Evolutionary conservation across 208 protist genomes (phyloP).

Genomic region (Acanthamoeba lenticulata): DNA sequence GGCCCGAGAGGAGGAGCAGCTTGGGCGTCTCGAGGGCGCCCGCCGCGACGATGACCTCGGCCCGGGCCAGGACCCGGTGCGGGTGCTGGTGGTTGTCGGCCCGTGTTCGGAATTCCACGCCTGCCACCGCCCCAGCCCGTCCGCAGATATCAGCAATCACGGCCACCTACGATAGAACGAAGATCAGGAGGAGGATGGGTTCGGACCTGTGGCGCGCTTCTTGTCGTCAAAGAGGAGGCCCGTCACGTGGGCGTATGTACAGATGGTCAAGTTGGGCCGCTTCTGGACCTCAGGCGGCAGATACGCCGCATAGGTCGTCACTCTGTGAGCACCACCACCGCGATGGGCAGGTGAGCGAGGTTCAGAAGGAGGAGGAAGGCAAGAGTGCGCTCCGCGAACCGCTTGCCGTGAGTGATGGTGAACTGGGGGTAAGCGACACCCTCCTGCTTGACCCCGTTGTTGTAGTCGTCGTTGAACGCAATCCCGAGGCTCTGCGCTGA

Average conservation of each 20-base stretch:
- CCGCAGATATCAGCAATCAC: too few relatives aligned
- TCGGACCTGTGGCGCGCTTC: not conserved
- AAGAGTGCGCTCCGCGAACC: not conserved
- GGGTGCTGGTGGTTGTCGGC: not conserved
- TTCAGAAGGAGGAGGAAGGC: too few relatives aligned
- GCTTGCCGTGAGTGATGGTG: not conserved
- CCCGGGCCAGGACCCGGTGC: not conserved
- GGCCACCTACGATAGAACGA: not conserved
- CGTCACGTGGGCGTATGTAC: constrained; percentile 26
- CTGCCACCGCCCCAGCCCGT: too few relatives aligned
- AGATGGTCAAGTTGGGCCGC: not conserved
- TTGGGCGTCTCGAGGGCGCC: constrained; percentile 30
- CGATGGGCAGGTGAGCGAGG: not conserved
- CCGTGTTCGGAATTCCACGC: not conserved
- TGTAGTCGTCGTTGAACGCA: not conserved
- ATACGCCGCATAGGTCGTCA: not conserved
- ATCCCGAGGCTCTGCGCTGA: not conserved
- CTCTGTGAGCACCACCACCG: not conserved
- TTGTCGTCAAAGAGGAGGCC: not conserved
- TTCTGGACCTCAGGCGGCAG: not conserved
- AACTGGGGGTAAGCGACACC: not conserved
- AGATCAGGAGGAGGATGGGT: not conserved
- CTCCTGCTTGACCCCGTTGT: not conserved
- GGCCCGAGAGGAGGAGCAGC: constrained; percentile 6
- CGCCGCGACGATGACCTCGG: not conserved